A percentile compares a stretch with the other conserved stretches of the same genome.
These are phyloP conservation scores for Artemisia tridentata DNA, from an alignment of 129 eudicot species.

Conservation along the genomic window DNA sequence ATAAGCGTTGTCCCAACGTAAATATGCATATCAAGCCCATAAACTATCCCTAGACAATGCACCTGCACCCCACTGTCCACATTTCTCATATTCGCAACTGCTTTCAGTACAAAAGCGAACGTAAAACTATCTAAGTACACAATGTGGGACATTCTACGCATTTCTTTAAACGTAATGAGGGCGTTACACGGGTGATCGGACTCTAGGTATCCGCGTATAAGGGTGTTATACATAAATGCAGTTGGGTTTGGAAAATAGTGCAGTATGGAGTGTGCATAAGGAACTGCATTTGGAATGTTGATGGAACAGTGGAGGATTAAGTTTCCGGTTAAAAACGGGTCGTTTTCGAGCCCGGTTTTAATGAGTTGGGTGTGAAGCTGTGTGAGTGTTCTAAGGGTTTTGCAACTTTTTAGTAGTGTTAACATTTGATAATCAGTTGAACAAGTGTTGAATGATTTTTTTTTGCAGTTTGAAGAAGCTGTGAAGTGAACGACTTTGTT, in stretches of 20 bases:
- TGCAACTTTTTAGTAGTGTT: slow-evolving; percentile 32
- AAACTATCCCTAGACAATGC: slow-evolving; percentile 20
- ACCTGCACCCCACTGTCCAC: slow-evolving; percentile 32
- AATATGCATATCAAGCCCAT: slow-evolving; percentile 39
- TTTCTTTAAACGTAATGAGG: slow-evolving; percentile 30
- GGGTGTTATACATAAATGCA: slow-evolving; percentile 45
- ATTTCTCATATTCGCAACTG: slow-evolving; percentile 34
- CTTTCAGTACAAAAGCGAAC: slow-evolving; percentile 39
- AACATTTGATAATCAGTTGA: background rate
- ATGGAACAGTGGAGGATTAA: slow-evolving; percentile 36
- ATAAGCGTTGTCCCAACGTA: slow-evolving; percentile 42
- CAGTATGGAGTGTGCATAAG: slow-evolving; percentile 37
- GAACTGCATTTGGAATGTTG: slow-evolving; percentile 30
- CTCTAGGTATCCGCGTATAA: slow-evolving; percentile 34
- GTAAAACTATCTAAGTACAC: slow-evolving; percentile 32
- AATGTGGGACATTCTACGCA: slow-evolving; percentile 27
- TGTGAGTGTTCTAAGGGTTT: slow-evolving; percentile 33
- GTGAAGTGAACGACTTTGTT: no score
- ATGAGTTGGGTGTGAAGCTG: slow-evolving; percentile 33
- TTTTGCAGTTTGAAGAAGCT: no score
- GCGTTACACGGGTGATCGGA: slow-evolving; percentile 36
- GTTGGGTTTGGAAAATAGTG: slow-evolving; percentile 32
- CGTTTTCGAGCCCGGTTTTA: slow-evolving; percentile 34
- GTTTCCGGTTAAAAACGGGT: slow-evolving; percentile 30
- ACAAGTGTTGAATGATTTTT: no score